phyloP scores from a whole-genome alignment of 305 asterid species.

The Fraxinus greggii region DNA sequence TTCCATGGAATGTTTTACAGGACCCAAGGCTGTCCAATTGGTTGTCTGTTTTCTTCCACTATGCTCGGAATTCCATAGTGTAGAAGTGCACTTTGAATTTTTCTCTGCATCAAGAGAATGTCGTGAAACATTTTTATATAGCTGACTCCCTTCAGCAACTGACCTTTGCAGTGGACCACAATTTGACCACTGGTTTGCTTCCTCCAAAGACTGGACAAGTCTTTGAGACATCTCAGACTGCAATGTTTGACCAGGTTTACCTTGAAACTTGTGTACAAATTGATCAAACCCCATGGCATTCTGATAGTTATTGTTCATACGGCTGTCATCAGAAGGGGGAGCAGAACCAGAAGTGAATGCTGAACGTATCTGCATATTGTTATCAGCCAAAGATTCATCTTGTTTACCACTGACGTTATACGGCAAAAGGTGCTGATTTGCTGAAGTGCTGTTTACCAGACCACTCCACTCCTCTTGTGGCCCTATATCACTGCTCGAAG shows the following conservation, averaged over 20 bases:
- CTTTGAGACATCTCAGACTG: constrained; percentile 46
- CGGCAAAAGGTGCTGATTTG: constrained; percentile 36
- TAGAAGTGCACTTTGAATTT: constrained; percentile 33
- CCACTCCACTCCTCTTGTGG: constrained; percentile 76
- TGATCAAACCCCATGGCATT: constrained; percentile 38
- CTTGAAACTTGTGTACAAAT: constrained; percentile 41
- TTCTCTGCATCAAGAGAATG: constrained; percentile 44
- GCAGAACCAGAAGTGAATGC: constrained; percentile 38
- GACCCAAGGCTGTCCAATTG: constrained; percentile 49
- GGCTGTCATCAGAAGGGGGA: constrained; percentile 32
- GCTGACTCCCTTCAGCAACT: constrained; percentile 42
- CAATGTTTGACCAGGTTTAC: constrained; percentile 41
- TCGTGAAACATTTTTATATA: constrained; percentile 39
- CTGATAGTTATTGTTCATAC: constrained; percentile 33
- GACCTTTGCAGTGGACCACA: constrained; percentile 31
- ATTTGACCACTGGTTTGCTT: constrained; percentile 45
- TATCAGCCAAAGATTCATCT: constrained; percentile 33
- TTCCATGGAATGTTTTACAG: constrained; percentile 36
- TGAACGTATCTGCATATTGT: constrained; percentile 36
- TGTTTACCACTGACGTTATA: constrained; percentile 42
- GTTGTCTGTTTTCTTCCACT: constrained; percentile 41
- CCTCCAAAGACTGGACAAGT: constrained; percentile 43
- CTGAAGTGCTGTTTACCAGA: constrained; percentile 44
- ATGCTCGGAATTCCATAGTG: constrained; percentile 39
- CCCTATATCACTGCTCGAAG: constrained; percentile 56